phyloP scores from a whole-genome alignment of 2,329 filamentous ascomycete species.

The Sarocladium brachiariae region DNA sequence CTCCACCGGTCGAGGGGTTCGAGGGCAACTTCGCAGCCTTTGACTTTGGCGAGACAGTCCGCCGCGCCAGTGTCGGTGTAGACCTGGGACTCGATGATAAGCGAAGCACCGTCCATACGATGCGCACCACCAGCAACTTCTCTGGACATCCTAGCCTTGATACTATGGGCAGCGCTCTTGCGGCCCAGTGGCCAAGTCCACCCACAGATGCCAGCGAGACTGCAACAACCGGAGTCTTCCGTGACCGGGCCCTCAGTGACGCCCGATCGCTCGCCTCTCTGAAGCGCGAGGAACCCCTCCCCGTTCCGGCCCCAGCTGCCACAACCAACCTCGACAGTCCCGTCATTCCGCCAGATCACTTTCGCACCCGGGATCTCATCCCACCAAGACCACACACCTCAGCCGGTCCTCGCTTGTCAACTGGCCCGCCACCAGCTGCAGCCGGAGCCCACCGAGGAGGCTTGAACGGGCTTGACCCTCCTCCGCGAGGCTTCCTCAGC shows the following conservation, averaged over 20 bases:
- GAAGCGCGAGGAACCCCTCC: background rate
- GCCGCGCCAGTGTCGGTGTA: background rate
- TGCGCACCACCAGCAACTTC: conserved; percentile 8
- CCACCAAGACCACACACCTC: conserved; percentile 4
- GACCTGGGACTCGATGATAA: background rate
- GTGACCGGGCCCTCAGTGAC: background rate
- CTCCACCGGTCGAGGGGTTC: conserved; percentile 25
- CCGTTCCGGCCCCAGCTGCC: background rate
- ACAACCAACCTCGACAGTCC: conserved; percentile 2
- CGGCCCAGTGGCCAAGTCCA: conserved; percentile 1
- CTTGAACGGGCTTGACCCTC: conserved; percentile 8
- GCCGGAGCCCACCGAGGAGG: background rate
- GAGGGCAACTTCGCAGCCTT: conserved; percentile 31
- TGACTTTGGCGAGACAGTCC: conserved; percentile 27
- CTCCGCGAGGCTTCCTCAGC: conserved; percentile 1
- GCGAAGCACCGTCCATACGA: conserved; percentile 4
- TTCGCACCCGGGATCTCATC: background rate
- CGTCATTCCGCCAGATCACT: conserved; percentile 5
- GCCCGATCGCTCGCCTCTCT: background rate
- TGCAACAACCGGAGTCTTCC: background rate
- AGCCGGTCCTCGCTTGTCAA: background rate
- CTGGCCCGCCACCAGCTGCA: conserved; percentile 8
- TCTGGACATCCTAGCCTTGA: conserved; percentile 6
- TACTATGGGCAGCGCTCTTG: conserved; percentile 4
- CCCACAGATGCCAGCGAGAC: background rate